phyloP scores from a whole-genome alignment of 108 stramenopile species.

The Nitzschia sp. region DNA sequence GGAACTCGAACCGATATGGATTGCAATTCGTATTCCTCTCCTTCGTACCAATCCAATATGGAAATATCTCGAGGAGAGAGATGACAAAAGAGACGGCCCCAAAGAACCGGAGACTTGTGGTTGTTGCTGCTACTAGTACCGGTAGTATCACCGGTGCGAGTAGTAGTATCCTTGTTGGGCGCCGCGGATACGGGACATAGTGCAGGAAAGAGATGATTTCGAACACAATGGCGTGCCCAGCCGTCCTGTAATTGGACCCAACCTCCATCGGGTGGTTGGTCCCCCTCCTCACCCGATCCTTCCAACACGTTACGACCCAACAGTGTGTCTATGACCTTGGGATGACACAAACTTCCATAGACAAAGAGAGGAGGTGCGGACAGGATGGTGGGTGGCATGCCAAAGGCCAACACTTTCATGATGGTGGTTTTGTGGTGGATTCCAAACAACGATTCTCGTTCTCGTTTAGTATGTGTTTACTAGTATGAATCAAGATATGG shows the following conservation, averaged over 20 bases:
- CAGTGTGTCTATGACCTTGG: conserved; percentile 51
- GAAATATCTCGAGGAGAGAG: conserved; percentile 44
- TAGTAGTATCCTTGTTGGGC: too few species aligned
- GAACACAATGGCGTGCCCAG: conserved; percentile 48
- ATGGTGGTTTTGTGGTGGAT: background rate
- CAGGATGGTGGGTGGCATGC: background rate
- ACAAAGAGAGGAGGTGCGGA: conserved; percentile 48
- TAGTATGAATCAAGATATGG: too few species aligned
- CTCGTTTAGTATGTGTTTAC: too few species aligned
- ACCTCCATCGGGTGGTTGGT: too few species aligned
- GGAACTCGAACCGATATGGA: conserved; percentile 29
- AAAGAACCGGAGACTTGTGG: too few species aligned
- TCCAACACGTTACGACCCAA: conserved; percentile 31
- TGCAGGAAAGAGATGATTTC: conserved; percentile 61
- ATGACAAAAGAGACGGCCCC: background rate
- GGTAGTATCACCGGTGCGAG: too few species aligned
- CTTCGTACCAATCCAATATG: conserved; percentile 70
- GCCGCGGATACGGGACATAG: conserved; percentile 7
- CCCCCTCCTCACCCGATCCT: too few species aligned
- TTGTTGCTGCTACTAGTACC: too few species aligned
- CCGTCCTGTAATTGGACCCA: too few species aligned
- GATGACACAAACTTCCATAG: conserved; percentile 68
- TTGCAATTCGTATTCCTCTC: conserved; percentile 52
- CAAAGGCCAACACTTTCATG: conserved; percentile 1
- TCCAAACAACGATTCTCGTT: background rate